Evolutionary conservation across 2,329 filamentous ascomycete genomes (phyloP).

Genomic region (Coniochaeta sp.): DNA sequence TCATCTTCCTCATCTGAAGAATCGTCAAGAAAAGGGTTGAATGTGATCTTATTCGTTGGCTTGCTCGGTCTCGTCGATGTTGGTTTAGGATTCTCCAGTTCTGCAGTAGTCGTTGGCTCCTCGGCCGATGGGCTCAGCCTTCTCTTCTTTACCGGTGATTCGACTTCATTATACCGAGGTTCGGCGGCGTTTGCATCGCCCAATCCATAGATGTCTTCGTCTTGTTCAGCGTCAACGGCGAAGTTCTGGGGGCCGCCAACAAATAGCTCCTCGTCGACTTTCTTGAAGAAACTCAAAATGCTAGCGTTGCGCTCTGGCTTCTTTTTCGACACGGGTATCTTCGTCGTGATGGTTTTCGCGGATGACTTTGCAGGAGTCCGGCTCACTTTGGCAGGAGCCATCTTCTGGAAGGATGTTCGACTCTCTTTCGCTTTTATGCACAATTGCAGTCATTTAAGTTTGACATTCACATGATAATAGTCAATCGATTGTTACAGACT

Average conservation of each 20-base stretch:
- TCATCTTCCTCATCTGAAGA: constrained; percentile 49
- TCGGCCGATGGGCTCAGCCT: constrained; percentile 25
- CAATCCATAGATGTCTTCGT: constrained; percentile 9
- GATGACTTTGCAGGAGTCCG: not conserved
- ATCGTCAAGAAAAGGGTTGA: constrained; percentile 63
- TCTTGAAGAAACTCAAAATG: constrained; percentile 70
- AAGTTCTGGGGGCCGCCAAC: constrained; percentile 15
- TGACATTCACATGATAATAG: not conserved
- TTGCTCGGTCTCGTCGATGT: constrained; percentile 6
- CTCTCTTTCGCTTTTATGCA: not conserved
- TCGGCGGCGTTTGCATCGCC: constrained; percentile 12
- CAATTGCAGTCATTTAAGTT: not conserved
- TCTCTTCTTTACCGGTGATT: constrained; percentile 30
- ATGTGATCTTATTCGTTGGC: constrained; percentile 22
- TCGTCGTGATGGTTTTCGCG: not conserved
- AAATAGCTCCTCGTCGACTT: constrained; percentile 54
- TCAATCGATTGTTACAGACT: not conserved
- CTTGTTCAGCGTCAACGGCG: constrained; percentile 2
- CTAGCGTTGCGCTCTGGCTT: constrained; percentile 46
- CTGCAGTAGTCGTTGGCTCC: constrained; percentile 6
- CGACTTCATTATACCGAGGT: constrained; percentile 30
- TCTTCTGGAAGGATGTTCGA: not conserved
- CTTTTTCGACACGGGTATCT: constrained; percentile 7
- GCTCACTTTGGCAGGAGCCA: not conserved
- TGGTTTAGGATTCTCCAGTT: constrained; percentile 7